Percentiles rank a stretch among this genome's conserved stretches.
Evolutionary conservation across 345 rosid genomes (phyloP).

Genomic region (Camelina neglecta): DNA sequence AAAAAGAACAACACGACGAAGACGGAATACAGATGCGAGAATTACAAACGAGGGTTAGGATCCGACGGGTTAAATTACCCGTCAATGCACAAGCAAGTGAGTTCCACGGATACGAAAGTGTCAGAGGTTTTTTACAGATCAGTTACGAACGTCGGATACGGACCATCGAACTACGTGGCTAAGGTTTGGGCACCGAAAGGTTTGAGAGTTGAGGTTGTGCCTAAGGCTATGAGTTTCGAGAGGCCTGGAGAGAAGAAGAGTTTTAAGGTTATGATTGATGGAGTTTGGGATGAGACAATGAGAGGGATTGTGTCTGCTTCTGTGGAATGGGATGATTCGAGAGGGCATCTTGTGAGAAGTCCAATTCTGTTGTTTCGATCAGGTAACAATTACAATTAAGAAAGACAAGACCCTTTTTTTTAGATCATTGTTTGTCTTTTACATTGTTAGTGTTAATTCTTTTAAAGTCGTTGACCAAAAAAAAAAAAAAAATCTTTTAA

Average conservation of each 20-base stretch:
- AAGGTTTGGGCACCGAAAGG: slow-evolving; percentile 56
- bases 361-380: slow-evolving; percentile 55
- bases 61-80: slow-evolving; percentile 85
- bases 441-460: neutral
- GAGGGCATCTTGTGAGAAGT: slow-evolving; percentile 56
- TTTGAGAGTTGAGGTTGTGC: slow-evolving; percentile 56
- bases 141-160: slow-evolving; percentile 62
- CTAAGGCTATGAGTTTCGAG: slow-evolving; percentile 52
- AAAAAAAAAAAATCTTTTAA: too few species aligned
- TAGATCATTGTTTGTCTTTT: neutral
- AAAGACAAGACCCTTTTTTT: neutral
- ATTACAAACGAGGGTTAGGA: slow-evolving; percentile 56
- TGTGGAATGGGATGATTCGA: slow-evolving; percentile 66
- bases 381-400: neutral
- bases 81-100: slow-evolving; percentile 68
- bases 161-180: slow-evolving; percentile 56
- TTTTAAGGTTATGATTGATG: slow-evolving; percentile 66
- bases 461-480: too few species aligned
- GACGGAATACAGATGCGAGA: slow-evolving; percentile 55
- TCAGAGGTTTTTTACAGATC: slow-evolving; percentile 63
- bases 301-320: slow-evolving; percentile 52
- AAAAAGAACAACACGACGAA: slow-evolving; percentile 35
- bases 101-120: slow-evolving; percentile 31
- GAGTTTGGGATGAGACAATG: slow-evolving; percentile 36
- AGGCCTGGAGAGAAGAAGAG: slow-evolving; percentile 40